Evolutionary conservation across 1,284 basidiomycete genomes (phyloP).

Genomic region (Apiotrichum domesticum): DNA sequence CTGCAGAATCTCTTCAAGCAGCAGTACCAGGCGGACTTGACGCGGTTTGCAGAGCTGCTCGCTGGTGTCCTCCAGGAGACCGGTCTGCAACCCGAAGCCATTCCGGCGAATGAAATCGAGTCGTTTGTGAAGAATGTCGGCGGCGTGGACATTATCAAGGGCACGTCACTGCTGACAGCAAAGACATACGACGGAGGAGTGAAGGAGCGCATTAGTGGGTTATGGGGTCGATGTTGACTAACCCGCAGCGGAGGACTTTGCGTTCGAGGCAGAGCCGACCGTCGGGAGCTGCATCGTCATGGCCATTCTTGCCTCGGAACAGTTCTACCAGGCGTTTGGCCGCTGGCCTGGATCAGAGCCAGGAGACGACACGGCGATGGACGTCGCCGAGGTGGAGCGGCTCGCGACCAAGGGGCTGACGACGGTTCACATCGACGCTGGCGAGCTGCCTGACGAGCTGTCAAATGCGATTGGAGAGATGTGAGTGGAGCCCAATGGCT

Average conservation of each 20-base stretch:
- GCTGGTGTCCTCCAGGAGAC: slow-evolving; percentile 28
- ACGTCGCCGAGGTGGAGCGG: slow-evolving; percentile 31
- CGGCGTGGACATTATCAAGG: slow-evolving; percentile 69
- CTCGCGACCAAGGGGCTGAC: slow-evolving; percentile 21
- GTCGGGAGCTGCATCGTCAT: slow-evolving; percentile 35
- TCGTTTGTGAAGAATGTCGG: slow-evolving; percentile 87
- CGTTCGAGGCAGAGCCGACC: slow-evolving; percentile 9
- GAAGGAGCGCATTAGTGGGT: slow-evolving; percentile 56
- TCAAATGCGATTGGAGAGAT: slow-evolving; percentile 67
- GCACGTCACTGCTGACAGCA: slow-evolving; percentile 59
- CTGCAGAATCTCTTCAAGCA: slow-evolving; percentile 46
- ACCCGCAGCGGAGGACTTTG: slow-evolving; percentile 15
- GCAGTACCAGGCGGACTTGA: slow-evolving; percentile 37
- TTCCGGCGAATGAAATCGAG: slow-evolving; percentile 57
- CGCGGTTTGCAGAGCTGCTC: slow-evolving; percentile 39
- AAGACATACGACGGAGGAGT: slow-evolving; percentile 49
- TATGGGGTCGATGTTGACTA: background rate
- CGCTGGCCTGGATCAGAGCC: slow-evolving; percentile 49
- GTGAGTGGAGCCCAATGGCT: slow-evolving; percentile 51
- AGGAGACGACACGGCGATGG: slow-evolving; percentile 43
- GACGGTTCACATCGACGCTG: slow-evolving; percentile 19
- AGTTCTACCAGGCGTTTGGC: slow-evolving; percentile 41
- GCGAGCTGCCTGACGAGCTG: slow-evolving; percentile 58
- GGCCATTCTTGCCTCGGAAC: slow-evolving; percentile 48
- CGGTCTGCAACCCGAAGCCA: slow-evolving; percentile 43